phyloP scores from a whole-genome alignment of 1,139 yeast genomes.

The Saccharomyces hybrid region DNA sequence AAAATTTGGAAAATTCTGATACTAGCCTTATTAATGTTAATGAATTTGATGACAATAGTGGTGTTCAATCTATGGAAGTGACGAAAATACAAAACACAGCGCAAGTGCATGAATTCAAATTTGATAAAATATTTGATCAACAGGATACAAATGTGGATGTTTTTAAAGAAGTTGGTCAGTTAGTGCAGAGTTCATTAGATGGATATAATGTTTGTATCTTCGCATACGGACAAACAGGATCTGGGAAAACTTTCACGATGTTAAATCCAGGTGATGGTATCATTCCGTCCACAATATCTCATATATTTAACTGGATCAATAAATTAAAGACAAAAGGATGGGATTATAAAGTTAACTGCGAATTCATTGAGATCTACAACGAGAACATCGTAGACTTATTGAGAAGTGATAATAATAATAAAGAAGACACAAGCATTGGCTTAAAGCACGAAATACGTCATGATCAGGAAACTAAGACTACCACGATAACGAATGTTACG shows the following conservation, averaged over 20 bases:
- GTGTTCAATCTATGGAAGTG: constrained; percentile 25
- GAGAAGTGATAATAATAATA: constrained; percentile 20
- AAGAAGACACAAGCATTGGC: constrained; percentile 27
- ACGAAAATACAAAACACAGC: constrained; percentile 24
- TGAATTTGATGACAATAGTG: constrained; percentile 45
- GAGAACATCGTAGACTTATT: constrained; percentile 71
- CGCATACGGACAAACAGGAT: constrained; percentile 97
- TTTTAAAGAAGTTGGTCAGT: constrained; percentile 78
- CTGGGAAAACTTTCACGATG: constrained; percentile 95
- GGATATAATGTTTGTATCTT: constrained; percentile 90
- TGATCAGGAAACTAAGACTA: constrained; percentile 45
- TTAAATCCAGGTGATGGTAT: constrained; percentile 65
- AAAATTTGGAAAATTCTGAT: constrained; percentile 23
- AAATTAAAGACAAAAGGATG: constrained; percentile 52
- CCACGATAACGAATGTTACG: constrained; percentile 55
- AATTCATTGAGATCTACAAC: constrained; percentile 84
- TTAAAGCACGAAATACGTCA: constrained; percentile 67
- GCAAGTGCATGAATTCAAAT: constrained; percentile 42
- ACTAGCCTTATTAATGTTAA: constrained; percentile 41
- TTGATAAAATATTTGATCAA: constrained; percentile 71
- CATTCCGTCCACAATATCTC: constrained; percentile 69
- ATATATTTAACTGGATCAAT: constrained; percentile 58
- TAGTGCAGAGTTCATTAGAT: constrained; percentile 83
- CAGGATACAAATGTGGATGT: constrained; percentile 49
- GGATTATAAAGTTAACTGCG: constrained; percentile 61